Evolutionary conservation across 306 rosid species (phyloP), one percentile per base, ranked within the genome.

Genomic region (Sechiopsis laciniata): DNA sequence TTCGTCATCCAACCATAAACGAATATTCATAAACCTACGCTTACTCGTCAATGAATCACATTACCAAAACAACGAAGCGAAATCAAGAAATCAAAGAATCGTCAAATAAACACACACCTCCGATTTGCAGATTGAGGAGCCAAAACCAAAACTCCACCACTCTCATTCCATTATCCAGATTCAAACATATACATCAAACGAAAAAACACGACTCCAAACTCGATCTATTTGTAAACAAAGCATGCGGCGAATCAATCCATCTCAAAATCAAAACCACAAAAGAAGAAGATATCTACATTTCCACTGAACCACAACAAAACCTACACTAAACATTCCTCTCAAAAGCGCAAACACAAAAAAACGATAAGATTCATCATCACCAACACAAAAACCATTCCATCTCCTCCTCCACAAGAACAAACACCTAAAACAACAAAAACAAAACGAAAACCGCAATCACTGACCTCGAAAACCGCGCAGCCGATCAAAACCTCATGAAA

Each of bases 401-500:
- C 73, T 52, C 68, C 10, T 1, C 50, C 48, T 46, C 46, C 42
- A 12, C 19, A 24, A 17, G 17, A 46, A 13, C 29, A 46, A 13
- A n/a, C 13, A 29, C 26, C 56, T 14, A 7, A 7, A 58, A 48
- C 19, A 21, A n/a, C n/a, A n/a, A 26, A 26, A 26, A 32, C 37
- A 16, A 55, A 66, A 62, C 4, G 29, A 62, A 66, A 40, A 48
- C 20, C 19, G 15, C 5, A 67, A 4, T 40, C 16, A 68, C 78
- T 65, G 8, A 52, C 62, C 78, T 52, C 53, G 51, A 17, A 8
- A 64, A 75, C 15, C 65, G 73, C 2, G 40, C 24, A 40, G 15
- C 26, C 17, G 69, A 65, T 75, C 73, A 75, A 62, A 75, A 75
- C 63, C 16, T 51, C 63, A 75, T 75, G 51, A 63, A 75, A 75